Conservation (phyloP, 2,329 filamentous ascomycete genomes). For the Exserohilum rostratum region DNA sequence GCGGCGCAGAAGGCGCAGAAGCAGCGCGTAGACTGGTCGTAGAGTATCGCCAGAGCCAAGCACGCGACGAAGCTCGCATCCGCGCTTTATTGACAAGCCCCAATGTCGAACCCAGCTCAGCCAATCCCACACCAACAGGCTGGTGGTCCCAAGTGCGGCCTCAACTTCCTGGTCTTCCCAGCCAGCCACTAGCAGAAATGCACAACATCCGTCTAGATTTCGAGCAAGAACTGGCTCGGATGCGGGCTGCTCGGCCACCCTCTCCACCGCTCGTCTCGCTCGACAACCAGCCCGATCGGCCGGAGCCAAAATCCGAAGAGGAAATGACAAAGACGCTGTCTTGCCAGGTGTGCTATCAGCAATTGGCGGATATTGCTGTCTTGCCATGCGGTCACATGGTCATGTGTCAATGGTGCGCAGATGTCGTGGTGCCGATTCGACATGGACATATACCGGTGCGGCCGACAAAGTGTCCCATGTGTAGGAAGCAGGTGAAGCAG, state of each 20-base stretch:
- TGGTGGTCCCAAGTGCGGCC: not conserved
- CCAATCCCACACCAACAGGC: not conserved
- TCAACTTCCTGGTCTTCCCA: not conserved
- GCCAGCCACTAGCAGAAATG: not conserved
- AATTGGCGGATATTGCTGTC: slow-evolving; percentile 58
- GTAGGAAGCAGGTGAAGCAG: slow-evolving; percentile 54
- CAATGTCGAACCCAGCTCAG: not conserved
- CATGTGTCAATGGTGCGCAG: slow-evolving; percentile 63
- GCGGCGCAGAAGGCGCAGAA: not conserved
- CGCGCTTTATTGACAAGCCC: slow-evolving; percentile 1
- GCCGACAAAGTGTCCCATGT: slow-evolving; percentile 53
- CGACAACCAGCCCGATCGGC: slow-evolving; percentile 55
- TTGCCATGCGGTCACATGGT: slow-evolving; percentile 62
- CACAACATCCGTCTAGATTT: not conserved
- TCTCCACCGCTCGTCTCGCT: slow-evolving; percentile 43
- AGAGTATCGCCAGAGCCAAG: not conserved
- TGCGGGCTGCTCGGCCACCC: slow-evolving; percentile 18
- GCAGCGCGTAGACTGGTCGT: not conserved
- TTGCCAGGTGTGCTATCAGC: slow-evolving; percentile 61
- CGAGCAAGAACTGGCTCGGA: slow-evolving; percentile 1
- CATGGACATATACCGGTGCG: slow-evolving; percentile 50
- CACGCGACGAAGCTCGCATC: not conserved
- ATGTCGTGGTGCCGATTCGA: slow-evolving; percentile 55
- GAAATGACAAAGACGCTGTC: slow-evolving; percentile 58
- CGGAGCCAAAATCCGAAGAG: slow-evolving; percentile 55